Conservation (phyloP, 2,329 filamentous ascomycete genomes). For the Cordyceps fumosorosea region DNA sequence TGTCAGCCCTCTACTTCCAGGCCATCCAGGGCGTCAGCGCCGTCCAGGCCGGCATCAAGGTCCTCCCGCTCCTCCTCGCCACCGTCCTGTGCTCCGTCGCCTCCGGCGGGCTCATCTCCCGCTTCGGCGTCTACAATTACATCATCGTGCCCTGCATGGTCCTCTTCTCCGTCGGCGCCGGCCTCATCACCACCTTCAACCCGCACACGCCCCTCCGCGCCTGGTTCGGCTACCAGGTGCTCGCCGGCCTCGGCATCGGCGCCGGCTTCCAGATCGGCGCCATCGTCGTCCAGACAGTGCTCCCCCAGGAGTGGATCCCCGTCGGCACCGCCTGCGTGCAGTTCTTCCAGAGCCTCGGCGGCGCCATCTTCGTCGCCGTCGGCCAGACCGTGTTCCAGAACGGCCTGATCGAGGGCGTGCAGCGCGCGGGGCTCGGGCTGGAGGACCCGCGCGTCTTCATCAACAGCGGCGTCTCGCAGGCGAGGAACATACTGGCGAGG, state of each 20-base stretch:
- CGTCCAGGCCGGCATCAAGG: conserved; percentile 20
- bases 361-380: conserved; percentile 43
- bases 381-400: conserved; percentile 64
- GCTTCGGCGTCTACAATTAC: conserved; percentile 34
- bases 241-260: conserved; percentile 37
- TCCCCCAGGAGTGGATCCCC: conserved; percentile 34
- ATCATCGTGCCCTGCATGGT: conserved; percentile 30
- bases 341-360: conserved; percentile 39
- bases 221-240: conserved; percentile 39
- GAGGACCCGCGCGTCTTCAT: conserved; percentile 39
- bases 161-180: conserved; percentile 26
- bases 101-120: conserved; percentile 25
- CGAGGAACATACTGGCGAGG: conserved; percentile 35
- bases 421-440: conserved; percentile 36
- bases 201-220: conserved; percentile 24
- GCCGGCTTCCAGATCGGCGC: conserved; percentile 35
- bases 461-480: conserved; percentile 46
- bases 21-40: conserved; percentile 31
- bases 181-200: conserved; percentile 34
- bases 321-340: conserved; percentile 36
- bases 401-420: conserved; percentile 48
- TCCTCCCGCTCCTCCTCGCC: conserved; percentile 15
- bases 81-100: conserved; percentile 10
- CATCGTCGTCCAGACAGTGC: conserved; percentile 37
- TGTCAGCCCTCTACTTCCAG: conserved; percentile 33